These are phyloP conservation scores for Cornus controversa DNA, from an alignment of 148 eudicot genomes.

Conservation along the genomic window DNA sequence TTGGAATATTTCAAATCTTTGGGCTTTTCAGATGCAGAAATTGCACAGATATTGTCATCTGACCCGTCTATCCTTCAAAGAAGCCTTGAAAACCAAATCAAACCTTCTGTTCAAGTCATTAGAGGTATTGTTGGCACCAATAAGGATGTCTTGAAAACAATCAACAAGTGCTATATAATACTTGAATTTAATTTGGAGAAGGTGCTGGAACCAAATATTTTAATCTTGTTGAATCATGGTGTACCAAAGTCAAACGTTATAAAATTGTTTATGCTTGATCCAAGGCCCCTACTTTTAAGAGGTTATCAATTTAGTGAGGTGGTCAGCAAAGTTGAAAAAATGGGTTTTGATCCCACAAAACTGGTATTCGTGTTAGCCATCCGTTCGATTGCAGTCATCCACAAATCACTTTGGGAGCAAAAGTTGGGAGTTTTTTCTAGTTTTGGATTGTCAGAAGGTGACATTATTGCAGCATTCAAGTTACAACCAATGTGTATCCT, in stretches of 20 bases:
- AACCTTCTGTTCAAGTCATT: background rate
- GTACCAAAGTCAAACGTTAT: slow-evolving; percentile 5
- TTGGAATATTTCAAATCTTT: slow-evolving; percentile 8
- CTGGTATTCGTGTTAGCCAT: background rate
- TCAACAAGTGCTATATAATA: background rate
- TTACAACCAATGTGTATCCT: background rate
- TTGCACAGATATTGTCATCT: background rate
- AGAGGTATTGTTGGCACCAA: background rate
- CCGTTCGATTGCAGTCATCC: too few species aligned
- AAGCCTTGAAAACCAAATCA: slow-evolving; percentile 13
- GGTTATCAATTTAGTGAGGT: too few species aligned
- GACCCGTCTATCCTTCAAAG: background rate
- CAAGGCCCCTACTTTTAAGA: too few species aligned
- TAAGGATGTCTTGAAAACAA: background rate
- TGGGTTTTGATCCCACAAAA: slow-evolving; percentile 13
- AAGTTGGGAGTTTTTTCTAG: background rate
- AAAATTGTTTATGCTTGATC: background rate
- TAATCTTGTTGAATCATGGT: background rate
- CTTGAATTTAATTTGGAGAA: background rate
- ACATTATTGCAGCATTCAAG: background rate
- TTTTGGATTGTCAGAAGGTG: slow-evolving; percentile 13
- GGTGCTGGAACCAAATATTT: slow-evolving; percentile 6
- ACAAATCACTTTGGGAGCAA: too few species aligned
- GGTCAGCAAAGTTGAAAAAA: background rate
- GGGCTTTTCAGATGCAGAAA: background rate